Conservation (phyloP, 208 protist genomes). For the Herpetomonas muscarum region DNA sequence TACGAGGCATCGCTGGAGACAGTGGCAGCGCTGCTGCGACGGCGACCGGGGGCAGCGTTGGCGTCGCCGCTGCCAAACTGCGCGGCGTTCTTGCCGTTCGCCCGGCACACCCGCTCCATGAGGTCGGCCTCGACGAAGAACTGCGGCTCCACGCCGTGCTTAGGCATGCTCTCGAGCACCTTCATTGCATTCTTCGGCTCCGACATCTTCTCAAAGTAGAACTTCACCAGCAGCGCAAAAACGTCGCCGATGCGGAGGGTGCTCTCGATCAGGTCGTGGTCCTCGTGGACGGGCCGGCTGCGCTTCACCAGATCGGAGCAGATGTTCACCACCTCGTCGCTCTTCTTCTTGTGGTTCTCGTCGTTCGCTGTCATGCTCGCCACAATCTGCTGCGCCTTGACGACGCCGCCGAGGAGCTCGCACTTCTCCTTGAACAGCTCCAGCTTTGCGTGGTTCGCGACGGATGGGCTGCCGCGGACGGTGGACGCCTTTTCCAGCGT, state of each 20-base stretch:
- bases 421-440: conserved; percentile 33
- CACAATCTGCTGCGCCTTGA: conserved; percentile 58
- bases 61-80: conserved; percentile 20
- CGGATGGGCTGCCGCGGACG: background rate
- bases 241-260: conserved; percentile 94
- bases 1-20: background rate
- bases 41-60: background rate
- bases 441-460: conserved; percentile 18
- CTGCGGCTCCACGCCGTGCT: conserved; percentile 79
- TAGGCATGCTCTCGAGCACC: conserved; percentile 90
- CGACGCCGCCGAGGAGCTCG: conserved; percentile 46
- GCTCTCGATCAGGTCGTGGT: conserved; percentile 59
- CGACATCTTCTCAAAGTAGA: conserved; percentile 79
- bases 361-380: conserved; percentile 31
- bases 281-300: conserved; percentile 51
- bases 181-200: conserved; percentile 82
- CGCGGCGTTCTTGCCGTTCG: conserved; percentile 57
- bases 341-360: conserved; percentile 50
- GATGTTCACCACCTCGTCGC: conserved; percentile 64
- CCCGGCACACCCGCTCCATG: conserved; percentile 81
- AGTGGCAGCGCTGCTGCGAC: conserved; percentile 4
- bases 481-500: conserved; percentile 45
- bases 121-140: conserved; percentile 88
- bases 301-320: conserved; percentile 88
- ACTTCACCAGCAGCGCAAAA: conserved; percentile 93